Conservation (phyloP, 1,284 basidiomycete species). For the Irpex sp. region DNA sequence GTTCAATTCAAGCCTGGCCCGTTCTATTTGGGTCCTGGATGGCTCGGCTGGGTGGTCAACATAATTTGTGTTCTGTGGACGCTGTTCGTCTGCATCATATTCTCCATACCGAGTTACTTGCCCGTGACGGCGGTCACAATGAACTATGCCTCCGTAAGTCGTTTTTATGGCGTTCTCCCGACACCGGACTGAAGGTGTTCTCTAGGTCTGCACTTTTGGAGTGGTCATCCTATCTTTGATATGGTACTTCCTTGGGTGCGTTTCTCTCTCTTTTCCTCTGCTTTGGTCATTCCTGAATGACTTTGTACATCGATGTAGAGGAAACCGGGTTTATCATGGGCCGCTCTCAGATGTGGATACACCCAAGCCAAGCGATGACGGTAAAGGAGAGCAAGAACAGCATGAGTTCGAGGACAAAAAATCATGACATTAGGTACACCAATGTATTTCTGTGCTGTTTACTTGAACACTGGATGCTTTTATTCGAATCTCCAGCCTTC, state of each 20-base stretch:
- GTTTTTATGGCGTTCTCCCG: background rate
- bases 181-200: background rate
- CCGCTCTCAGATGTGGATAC: background rate
- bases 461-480: too few species aligned
- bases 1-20: conserved; percentile 87
- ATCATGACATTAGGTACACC: too few species aligned
- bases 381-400: background rate
- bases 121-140: conserved; percentile 72
- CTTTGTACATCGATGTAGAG: background rate
- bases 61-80: conserved; percentile 71
- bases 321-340: background rate
- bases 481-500: too few species aligned
- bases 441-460: too few species aligned
- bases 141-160: conserved; percentile 65
- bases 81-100: conserved; percentile 65
- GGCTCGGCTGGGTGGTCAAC: conserved; percentile 65
- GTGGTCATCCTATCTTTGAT: background rate
- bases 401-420: background rate
- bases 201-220: background rate
- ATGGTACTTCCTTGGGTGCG: conserved; percentile 1
- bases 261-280: background rate
- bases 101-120: conserved; percentile 65
- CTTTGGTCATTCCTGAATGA: background rate
- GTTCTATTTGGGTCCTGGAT: conserved; percentile 81
- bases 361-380: background rate